A percentile compares a stretch with the other conserved stretches of the same genome.
These are phyloP conservation scores for Cryptococcus sp. DNA, from an alignment of 1,284 basidiomycete species.

Conservation along the genomic window DNA sequence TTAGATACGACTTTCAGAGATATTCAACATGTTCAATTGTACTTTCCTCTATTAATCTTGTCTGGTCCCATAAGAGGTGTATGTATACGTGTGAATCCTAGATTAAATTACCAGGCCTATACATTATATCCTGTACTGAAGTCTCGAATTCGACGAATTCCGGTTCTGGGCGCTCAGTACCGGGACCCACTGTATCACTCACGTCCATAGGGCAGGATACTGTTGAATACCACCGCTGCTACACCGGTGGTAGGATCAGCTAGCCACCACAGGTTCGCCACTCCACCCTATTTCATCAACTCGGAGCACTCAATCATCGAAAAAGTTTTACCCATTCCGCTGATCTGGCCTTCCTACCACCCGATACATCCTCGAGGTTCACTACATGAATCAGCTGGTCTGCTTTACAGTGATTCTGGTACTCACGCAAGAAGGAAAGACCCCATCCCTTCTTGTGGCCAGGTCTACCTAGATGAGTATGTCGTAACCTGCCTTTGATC, in stretches of 20 bases:
- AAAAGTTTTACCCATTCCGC: constrained; percentile 26
- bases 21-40: too few species aligned
- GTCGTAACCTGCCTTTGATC: neutral
- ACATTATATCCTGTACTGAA: neutral
- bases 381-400: constrained; percentile 5
- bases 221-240: constrained; percentile 17
- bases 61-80: neutral
- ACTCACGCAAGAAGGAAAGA: constrained; percentile 18
- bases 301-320: too few species aligned
- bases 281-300: constrained; percentile 19
- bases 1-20: neutral
- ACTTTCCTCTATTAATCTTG: neutral
- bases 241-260: constrained; percentile 17
- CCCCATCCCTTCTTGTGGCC: constrained; percentile 21
- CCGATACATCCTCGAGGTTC: constrained; percentile 19
- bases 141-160: neutral
- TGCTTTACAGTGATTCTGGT: neutral
- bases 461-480: constrained; percentile 3
- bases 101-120: neutral
- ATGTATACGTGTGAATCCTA: neutral
- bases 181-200: neutral
- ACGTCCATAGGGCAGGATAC: constrained; percentile 14
- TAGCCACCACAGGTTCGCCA: constrained; percentile 22
- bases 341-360: constrained; percentile 13
- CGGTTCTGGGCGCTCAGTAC: neutral